Conservation (phyloP, 1,284 basidiomycete species). For the Microbotryum lychnidis-dioicae region DNA sequence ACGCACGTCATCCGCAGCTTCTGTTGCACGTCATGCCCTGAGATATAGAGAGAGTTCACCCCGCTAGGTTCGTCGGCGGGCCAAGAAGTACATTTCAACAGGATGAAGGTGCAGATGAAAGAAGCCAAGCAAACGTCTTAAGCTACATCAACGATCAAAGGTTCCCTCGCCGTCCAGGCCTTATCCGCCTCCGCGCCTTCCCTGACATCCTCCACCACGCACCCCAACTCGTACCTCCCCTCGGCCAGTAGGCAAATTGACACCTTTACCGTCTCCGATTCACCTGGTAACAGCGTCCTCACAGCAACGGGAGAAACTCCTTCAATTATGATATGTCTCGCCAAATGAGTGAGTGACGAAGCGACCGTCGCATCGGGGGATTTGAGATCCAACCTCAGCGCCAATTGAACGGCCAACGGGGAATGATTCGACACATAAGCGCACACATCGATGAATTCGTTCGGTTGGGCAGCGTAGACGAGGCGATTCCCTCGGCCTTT, state of each 20-base stretch:
- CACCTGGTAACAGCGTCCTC: slow-evolving; percentile 11
- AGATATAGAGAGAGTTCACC: too few species aligned
- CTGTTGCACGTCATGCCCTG: too few species aligned
- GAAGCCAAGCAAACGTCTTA: too few species aligned
- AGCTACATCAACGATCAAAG: slow-evolving; percentile 1
- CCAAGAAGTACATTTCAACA: too few species aligned
- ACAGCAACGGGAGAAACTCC: slow-evolving; percentile 23
- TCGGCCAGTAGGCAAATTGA: slow-evolving; percentile 64
- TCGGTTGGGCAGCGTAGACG: slow-evolving; percentile 25
- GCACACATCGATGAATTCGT: slow-evolving; percentile 34
- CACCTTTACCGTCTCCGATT: slow-evolving; percentile 43
- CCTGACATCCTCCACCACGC: slow-evolving; percentile 41
- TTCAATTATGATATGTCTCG: slow-evolving; percentile 30
- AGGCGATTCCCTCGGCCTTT: slow-evolving; percentile 29
- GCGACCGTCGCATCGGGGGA: slow-evolving; percentile 17
- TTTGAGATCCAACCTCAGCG: slow-evolving; percentile 38
- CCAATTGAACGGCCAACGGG: too few species aligned
- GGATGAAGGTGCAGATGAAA: too few species aligned
- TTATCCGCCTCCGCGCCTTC: slow-evolving; percentile 1
- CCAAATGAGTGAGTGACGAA: slow-evolving; percentile 17
- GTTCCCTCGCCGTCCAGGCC: slow-evolving; percentile 6
- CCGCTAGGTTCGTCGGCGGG: too few species aligned
- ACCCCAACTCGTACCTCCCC: slow-evolving; percentile 62
- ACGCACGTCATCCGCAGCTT: too few species aligned
- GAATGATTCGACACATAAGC: slow-evolving; percentile 30